Evolutionary conservation across 2,329 filamentous ascomycete species (phyloP).

Genomic region (Dissoconium aciculare): DNA sequence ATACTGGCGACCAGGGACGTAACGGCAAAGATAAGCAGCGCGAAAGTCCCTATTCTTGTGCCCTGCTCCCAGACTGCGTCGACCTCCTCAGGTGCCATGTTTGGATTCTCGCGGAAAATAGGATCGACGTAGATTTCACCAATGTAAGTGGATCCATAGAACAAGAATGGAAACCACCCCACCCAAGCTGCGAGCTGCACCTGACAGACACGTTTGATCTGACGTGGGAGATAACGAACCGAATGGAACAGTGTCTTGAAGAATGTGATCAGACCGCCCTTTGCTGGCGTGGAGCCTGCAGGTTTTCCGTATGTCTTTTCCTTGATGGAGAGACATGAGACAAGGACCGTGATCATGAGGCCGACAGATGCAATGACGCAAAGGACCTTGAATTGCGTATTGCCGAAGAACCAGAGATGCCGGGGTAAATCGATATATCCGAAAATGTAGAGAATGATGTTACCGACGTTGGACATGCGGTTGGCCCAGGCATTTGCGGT

Average conservation of each 20-base stretch:
- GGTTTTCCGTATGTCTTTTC: constrained; percentile 72
- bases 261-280: constrained; percentile 57
- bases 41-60: constrained; percentile 77
- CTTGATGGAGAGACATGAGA: constrained; percentile 54
- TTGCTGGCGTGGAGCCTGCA: constrained; percentile 43
- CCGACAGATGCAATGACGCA: constrained; percentile 70
- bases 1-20: constrained; percentile 72
- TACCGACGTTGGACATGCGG: constrained; percentile 70
- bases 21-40: constrained; percentile 74
- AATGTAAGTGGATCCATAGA: constrained; percentile 82
- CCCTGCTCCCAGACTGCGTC: constrained; percentile 69
- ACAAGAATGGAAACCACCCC: constrained; percentile 92
- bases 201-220: constrained; percentile 84
- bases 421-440: constrained; percentile 69
- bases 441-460: constrained; percentile 78
- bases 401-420: constrained; percentile 63
- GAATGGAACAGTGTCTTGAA: constrained; percentile 65
- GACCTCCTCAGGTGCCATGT: constrained; percentile 62
- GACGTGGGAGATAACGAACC: constrained; percentile 62
- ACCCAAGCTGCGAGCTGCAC: constrained; percentile 96
- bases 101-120: constrained; percentile 58
- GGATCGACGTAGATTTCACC: constrained; percentile 86
- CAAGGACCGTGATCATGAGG: constrained; percentile 51
- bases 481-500: constrained; percentile 89
- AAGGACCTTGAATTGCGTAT: constrained; percentile 84